Base-by-base conservation (phyloP, 2,329 filamentous ascomycete genomes). In the Claviceps sp. region DNA sequence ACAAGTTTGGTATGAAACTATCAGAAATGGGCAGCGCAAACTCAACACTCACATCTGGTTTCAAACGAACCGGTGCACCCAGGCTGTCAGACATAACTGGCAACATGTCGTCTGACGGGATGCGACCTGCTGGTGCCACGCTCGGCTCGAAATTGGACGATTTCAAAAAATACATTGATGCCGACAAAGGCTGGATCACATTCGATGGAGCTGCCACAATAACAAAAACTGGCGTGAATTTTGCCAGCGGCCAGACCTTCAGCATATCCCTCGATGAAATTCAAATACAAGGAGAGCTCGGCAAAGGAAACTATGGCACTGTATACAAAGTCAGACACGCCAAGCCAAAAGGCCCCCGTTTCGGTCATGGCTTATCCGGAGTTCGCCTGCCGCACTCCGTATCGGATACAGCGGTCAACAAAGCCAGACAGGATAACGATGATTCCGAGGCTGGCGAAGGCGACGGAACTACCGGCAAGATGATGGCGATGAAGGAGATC, bases 401-500 rank as follows among this genome's bases (percentile, higher is more conserved):
- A 19, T 66, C 70, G 17, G 66, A 71, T 19, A 63, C 68, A 7
- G 59, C 63, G 8, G 61, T 63, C 1, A 22, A 62, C 2, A 24
- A 62, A 7, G 58, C 68, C 11, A 54, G 59, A 5, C 59, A 65
- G 3, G 62, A 63, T 0, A 52, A 59, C 0, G 54, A 59, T 13
- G 64, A 66, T 59, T 47, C 62, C 64, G 22, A 34, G n/a, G 62
- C 58, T 47, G 58, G 68, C 47, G 71, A 70, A 4, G n/a, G 55
- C 19, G 62, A 59, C 47, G 59, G 70, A 4, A 80, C 78, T 1
- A 83, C 82, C 0, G 89, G 91, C 17, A 80, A 87, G 48, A 76
- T 95, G 54, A 97, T 98, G 93, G 93, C 93, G 14, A 98, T 98
- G 93, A 98, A 98, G 67, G 93, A 98, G 69, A 94, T 98, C 61